Percentiles rank a stretch among this genome's conserved stretches.
Conservation (phyloP, 768 basidiomycete genomes). For the Trametes cubensis region DNA sequence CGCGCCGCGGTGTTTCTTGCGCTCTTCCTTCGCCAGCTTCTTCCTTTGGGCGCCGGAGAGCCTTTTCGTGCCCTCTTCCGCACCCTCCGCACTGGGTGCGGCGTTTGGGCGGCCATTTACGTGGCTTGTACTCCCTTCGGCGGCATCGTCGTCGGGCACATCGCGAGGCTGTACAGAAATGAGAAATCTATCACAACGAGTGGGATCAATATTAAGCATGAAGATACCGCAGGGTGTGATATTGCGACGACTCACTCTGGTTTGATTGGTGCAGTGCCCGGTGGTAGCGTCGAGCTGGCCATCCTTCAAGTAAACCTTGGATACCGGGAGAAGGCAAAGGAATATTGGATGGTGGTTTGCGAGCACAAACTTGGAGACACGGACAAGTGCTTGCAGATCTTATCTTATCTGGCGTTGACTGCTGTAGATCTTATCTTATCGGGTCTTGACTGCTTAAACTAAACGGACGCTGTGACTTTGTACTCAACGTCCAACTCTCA, state of each 20-base stretch:
- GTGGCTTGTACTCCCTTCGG: slow-evolving; percentile 58
- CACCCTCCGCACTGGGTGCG: slow-evolving; percentile 12
- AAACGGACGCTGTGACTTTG: no score
- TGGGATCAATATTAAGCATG: no score
- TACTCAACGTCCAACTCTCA: no score
- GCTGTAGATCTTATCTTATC: no score
- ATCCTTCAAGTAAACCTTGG: background rate
- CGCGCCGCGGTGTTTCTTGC: slow-evolving; percentile 74
- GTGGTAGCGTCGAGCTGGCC: slow-evolving; percentile 13
- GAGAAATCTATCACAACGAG: slow-evolving; percentile 40
- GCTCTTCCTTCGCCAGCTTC: slow-evolving; percentile 62
- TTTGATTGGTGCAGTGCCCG: slow-evolving; percentile 57
- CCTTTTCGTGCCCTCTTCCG: slow-evolving; percentile 31
- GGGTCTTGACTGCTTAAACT: no score
- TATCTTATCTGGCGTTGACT: no score
- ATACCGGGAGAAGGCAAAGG: no score
- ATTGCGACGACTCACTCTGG: slow-evolving; percentile 43
- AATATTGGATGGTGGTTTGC: no score
- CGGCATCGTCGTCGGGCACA: slow-evolving; percentile 58
- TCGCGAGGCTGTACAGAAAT: slow-evolving; percentile 34
- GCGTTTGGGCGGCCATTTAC: slow-evolving; percentile 25
- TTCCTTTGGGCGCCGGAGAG: slow-evolving; percentile 42
- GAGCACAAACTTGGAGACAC: background rate
- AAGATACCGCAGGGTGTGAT: no score
- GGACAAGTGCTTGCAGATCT: no score